Base-by-base conservation (phyloP, 192 early-diverging fungal genomes). In the Coemansia sp. region DNA sequence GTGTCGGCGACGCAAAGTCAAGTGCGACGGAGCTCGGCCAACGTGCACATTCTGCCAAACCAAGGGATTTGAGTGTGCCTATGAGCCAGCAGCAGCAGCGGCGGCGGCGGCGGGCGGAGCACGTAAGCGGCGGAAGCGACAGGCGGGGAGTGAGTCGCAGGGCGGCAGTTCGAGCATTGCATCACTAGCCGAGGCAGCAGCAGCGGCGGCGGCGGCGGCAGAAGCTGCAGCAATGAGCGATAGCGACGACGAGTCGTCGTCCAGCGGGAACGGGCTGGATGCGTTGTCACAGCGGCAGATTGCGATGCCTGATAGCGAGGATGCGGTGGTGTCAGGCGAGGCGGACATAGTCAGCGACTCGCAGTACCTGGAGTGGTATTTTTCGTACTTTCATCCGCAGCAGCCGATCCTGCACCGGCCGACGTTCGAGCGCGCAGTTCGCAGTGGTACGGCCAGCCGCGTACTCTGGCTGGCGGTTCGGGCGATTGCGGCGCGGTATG, bases 1-100 rank as follows among this genome's bases (percentile, higher is more conserved):
- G 69, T 83, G 81, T 43, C 81, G 81, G 21, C 75, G 76, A 14
- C 76, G 76, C 65, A 83, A 83, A 42, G 81, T 83, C 35, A 71
- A 72, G 22, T 83, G 81, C 57, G 73, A 83, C 50, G 81, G 81
- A 14, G 41, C 9, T 42, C 67, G 75, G 14, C 81, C 81, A 3
- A 33, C 65, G 34, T 83, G 81, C 56, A 40, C 53, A 14, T 79
- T 79, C 58, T 83, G 81, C 64, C 36, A 21, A 9, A 58, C 57
- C 53, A 74, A 78, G 56, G 41, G 38, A 10, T 64, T 72, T 17
- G 67, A 57, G 46, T 83, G 81, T 41, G 60, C 63, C 12, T 81
- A 81, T 39, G 78, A 81, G 68, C 72, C 78, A 24, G 60, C 58
- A 10, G 44, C 63, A 0, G 37, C 64, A 6, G 29, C n/a, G 68